phyloP scores from a whole-genome alignment of 306 rosid species.

The Neltuma alba region DNA sequence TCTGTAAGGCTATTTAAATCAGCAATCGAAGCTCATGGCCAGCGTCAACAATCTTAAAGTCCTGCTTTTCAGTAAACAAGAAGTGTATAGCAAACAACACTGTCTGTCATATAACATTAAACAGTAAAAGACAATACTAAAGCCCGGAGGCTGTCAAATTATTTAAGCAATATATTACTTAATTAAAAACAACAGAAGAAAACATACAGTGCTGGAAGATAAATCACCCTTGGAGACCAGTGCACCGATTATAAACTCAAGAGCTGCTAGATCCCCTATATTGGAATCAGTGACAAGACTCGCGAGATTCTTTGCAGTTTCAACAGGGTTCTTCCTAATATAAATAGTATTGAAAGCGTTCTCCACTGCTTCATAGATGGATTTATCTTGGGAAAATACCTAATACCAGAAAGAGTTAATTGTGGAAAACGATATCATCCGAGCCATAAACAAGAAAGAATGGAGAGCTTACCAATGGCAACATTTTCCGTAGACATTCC shows the following conservation, averaged over 20 bases:
- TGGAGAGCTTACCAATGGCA: slow-evolving; percentile 72
- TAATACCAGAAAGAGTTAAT: slow-evolving; percentile 38
- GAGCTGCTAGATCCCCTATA: slow-evolving; percentile 90
- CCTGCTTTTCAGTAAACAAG: slow-evolving; percentile 20
- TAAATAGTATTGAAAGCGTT: slow-evolving; percentile 82
- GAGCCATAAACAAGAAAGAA: slow-evolving; percentile 23
- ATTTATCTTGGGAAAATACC: slow-evolving; percentile 96
- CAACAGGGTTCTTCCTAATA: slow-evolving; percentile 72
- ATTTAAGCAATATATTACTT: slow-evolving; percentile 22
- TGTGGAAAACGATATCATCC: slow-evolving; percentile 23
- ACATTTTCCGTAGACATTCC: slow-evolving; percentile 88
- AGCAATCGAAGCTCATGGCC: background rate
- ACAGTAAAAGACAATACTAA: too few relatives aligned
- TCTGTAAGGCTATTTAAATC: too few relatives aligned
- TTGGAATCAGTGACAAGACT: slow-evolving; percentile 86
- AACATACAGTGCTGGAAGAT: slow-evolving; percentile 81
- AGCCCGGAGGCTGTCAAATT: slow-evolving; percentile 22
- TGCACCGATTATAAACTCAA: slow-evolving; percentile 82
- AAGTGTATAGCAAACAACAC: background rate
- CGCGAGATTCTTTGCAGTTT: slow-evolving; percentile 79
- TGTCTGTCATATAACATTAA: background rate
- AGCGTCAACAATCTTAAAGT: slow-evolving; percentile 16
- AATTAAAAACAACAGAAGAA: slow-evolving; percentile 5
- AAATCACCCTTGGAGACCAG: slow-evolving; percentile 90
- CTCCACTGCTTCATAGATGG: slow-evolving; percentile 97